Percentiles rank a stretch among this genome's conserved stretches.
These are phyloP conservation scores for Rhizophagus prolifer DNA, from an alignment of 192 early-diverging fungal genomes.

Conservation along the genomic window DNA sequence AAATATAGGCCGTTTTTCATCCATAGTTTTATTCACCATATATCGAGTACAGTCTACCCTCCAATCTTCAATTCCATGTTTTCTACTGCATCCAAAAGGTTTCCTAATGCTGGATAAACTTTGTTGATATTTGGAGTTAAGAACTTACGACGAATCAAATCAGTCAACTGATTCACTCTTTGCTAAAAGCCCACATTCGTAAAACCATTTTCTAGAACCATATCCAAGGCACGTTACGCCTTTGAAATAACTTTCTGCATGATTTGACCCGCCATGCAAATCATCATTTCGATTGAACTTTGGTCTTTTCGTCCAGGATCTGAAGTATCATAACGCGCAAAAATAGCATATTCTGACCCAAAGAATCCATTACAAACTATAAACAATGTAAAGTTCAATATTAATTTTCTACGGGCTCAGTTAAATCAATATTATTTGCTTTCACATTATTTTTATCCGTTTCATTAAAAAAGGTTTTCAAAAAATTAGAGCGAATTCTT, in stretches of 20 bases:
- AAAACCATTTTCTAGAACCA: background rate
- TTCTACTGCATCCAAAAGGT: too few relatives aligned
- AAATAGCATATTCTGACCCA: background rate
- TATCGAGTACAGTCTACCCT: too few relatives aligned
- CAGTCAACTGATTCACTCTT: background rate
- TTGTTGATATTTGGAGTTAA: background rate
- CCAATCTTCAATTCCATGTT: too few relatives aligned
- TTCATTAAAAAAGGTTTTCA: background rate
- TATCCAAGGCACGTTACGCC: background rate
- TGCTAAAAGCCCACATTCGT: background rate
- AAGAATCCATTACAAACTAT: background rate
- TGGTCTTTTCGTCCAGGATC: background rate
- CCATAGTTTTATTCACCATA: too few relatives aligned
- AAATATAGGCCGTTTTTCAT: too few relatives aligned
- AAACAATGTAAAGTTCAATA: too few relatives aligned
- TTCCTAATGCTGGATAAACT: too few relatives aligned
- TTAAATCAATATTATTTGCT: too few relatives aligned
- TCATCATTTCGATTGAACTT: slow-evolving; percentile 1
- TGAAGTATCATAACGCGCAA: background rate
- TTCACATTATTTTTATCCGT: background rate
- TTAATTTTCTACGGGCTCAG: too few relatives aligned
- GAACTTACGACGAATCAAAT: too few relatives aligned
- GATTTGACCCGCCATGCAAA: background rate
- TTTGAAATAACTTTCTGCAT: background rate
- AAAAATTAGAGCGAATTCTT: background rate